A percentile compares a stretch with the other conserved stretches of the same genome.
These are phyloP conservation scores for Candida broadrunensis DNA, from an alignment of 805 yeast species.

Conservation along the genomic window DNA sequence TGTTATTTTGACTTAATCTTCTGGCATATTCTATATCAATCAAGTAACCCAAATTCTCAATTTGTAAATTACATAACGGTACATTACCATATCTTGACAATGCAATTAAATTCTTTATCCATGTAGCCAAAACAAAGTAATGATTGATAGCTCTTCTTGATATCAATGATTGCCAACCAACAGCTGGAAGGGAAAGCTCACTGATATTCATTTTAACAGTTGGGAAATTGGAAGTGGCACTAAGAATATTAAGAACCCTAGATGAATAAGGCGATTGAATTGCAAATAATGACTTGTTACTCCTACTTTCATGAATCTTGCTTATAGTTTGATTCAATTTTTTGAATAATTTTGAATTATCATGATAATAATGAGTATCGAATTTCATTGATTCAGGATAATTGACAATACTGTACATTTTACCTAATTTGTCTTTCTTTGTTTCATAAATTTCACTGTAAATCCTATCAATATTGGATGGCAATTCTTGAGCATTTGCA, in stretches of 20 bases:
- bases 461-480: slow-evolving; percentile 49
- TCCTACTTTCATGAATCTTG: slow-evolving; percentile 56
- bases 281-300: slow-evolving; percentile 61
- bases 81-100: slow-evolving; percentile 72
- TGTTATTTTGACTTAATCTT: slow-evolving; percentile 56
- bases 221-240: slow-evolving; percentile 56
- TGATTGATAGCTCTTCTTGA: slow-evolving; percentile 66
- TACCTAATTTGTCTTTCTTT: slow-evolving; percentile 44
- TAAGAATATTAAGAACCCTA: slow-evolving; percentile 45
- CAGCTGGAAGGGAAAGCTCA: slow-evolving; percentile 62
- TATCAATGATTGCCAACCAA: slow-evolving; percentile 77
- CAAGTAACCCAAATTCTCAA: slow-evolving; percentile 73
- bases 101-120: slow-evolving; percentile 65
- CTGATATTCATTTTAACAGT: slow-evolving; percentile 56
- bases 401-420: slow-evolving; percentile 45
- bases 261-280: slow-evolving; percentile 68
- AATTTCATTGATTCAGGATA: slow-evolving; percentile 54
- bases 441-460: slow-evolving; percentile 52
- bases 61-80: slow-evolving; percentile 81
- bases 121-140: slow-evolving; percentile 66
- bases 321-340: slow-evolving; percentile 53
- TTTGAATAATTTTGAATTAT: slow-evolving; percentile 52
- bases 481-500: slow-evolving; percentile 60
- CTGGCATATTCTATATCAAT: slow-evolving; percentile 89
- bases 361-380: slow-evolving; percentile 53